Conservation (phyloP, 306 rosid genomes). For the Cucurbita argyrosperma region DNA sequence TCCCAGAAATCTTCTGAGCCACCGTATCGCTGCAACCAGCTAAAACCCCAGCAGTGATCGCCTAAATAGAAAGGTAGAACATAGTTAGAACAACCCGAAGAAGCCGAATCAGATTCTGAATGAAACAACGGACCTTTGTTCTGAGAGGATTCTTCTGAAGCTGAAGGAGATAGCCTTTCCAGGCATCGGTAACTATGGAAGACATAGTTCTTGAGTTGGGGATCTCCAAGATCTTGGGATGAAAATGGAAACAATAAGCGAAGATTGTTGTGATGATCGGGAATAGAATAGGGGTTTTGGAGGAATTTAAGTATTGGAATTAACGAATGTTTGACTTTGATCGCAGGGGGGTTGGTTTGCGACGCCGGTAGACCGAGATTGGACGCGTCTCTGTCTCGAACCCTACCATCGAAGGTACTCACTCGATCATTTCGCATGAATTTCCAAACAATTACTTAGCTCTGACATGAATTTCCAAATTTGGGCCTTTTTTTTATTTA, state of each 20-base stretch:
- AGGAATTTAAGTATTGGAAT: not conserved
- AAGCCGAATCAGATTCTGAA: not conserved
- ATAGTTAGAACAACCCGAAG: not conserved
- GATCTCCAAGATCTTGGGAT: not conserved
- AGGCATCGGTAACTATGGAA: slow-evolving; percentile 41
- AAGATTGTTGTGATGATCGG: not conserved
- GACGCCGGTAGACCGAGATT: too few species aligned
- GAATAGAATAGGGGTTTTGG: not conserved
- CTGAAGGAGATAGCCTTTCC: slow-evolving; percentile 50
- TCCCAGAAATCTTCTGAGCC: slow-evolving; percentile 86
- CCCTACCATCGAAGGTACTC: too few species aligned
- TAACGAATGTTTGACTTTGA: too few species aligned
- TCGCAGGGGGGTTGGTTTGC: too few species aligned
- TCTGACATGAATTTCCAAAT: too few species aligned
- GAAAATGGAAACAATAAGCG: not conserved
- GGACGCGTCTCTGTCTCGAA: too few species aligned
- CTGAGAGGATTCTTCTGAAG: slow-evolving; percentile 81
- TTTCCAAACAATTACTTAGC: too few species aligned
- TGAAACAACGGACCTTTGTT: slow-evolving; percentile 48
- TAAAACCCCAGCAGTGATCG: slow-evolving; percentile 70
- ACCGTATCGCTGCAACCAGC: slow-evolving; percentile 66
- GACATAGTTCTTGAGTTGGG: slow-evolving; percentile 36
- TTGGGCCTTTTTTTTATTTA: too few species aligned
- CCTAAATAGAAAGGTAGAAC: slow-evolving; percentile 20
- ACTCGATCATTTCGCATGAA: too few species aligned